Base-by-base conservation (phyloP, 2,329 filamentous ascomycete genomes). In the Emmonsiellopsis sp. region DNA sequence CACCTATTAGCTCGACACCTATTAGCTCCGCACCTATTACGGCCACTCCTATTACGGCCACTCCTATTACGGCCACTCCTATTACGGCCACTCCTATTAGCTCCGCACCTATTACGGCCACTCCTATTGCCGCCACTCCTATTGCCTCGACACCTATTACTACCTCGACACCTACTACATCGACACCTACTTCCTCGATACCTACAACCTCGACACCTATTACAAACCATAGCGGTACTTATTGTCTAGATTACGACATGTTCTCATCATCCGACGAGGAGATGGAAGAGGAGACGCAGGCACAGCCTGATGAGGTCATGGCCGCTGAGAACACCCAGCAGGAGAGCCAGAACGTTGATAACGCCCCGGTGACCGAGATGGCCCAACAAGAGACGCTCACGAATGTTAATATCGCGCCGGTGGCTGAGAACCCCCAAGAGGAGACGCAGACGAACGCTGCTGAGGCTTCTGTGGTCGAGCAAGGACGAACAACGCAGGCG, bases 221-320 rank as follows among this genome's bases (percentile, higher is more conserved):
- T 16, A 46, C 15, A 47, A 52, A 15, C 45, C 44, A 20, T 47
- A 26, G 13, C 38, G 62, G 61, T 13, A 64, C 65, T 9, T 67
- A 63, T 51, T 49, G 59, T 40, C 55, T 69, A 35, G 62, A 68
- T 49, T 68, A 68, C 34, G 64, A 67, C 52, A 58, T 58, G 43
- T 63, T 63, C 41, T 62, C 63, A 9, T 60, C 63, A 51, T 56
- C 50, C 26, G 56, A 58, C 16, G 55, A 55, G 44, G 40, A 32
- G n/a, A 35, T 37, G 35, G 46, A 49, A 10, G 46, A 49, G 20
- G 46, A 49, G 9, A 30, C 30, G 32, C 32, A n/a, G 45, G 37
- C n/a, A 13, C 31, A 47, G 31, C 44, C 11, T n/a, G 30, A 35
- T n/a, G 8, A 2, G 46, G 16, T 13, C 16, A 10, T n/a, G 15